A percentile compares a stretch with the other conserved stretches of the same genome.
Conservation (phyloP, 176 grass and related monocot species). For the Bolboschoenus planiculmis region DNA sequence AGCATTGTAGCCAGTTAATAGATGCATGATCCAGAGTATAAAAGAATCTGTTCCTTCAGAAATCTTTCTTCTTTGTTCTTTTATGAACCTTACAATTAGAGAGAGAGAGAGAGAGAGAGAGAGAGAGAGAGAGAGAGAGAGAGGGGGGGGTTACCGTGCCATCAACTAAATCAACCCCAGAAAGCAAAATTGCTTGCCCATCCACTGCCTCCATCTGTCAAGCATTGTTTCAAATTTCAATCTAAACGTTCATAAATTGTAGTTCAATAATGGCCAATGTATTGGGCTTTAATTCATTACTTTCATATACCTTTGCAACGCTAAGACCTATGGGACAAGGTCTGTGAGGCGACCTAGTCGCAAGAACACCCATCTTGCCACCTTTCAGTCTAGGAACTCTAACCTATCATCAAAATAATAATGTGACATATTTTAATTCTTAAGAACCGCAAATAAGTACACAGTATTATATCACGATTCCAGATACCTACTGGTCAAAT, state of each 20-base stretch:
- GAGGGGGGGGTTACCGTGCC: slow-evolving; percentile 43
- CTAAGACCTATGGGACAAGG: slow-evolving; percentile 94
- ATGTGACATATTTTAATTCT: not conserved
- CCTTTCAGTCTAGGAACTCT: slow-evolving; percentile 92
- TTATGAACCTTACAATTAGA: not conserved
- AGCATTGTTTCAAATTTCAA: slow-evolving; percentile 12
- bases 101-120: slow-evolving; percentile 15
- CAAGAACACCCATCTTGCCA: slow-evolving; percentile 77
- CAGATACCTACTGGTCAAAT: not conserved
- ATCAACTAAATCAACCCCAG: slow-evolving; percentile 97
- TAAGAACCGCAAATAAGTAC: not conserved
- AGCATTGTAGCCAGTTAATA: not conserved
- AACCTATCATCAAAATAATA: slow-evolving; percentile 45
- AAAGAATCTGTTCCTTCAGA: not conserved
- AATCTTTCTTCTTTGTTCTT: not conserved
- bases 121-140: no score
- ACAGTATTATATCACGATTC: not conserved
- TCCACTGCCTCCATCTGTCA: slow-evolving; percentile 71
- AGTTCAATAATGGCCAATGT: not conserved
- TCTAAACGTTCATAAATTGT: not conserved
- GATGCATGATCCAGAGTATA: not conserved
- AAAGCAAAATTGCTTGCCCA: slow-evolving; percentile 70
- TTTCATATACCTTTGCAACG: slow-evolving; percentile 67
- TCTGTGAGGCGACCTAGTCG: slow-evolving; percentile 79
- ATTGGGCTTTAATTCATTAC: slow-evolving; percentile 4